Conservation (phyloP, 148 eudicot species). For the Camellia sinensis region DNA sequence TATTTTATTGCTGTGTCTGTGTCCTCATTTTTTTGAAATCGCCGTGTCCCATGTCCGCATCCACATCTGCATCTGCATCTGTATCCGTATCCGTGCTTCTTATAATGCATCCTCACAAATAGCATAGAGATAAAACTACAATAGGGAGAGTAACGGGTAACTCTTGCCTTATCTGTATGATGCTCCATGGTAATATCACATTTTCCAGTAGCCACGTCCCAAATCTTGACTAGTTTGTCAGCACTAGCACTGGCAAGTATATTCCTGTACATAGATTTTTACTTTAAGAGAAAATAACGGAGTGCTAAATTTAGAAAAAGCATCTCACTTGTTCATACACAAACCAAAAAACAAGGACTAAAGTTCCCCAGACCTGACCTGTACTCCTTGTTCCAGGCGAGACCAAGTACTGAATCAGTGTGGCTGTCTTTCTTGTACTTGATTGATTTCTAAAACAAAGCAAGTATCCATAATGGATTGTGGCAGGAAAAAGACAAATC, state of each 20-base stretch:
- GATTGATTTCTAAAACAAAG: slow-evolving; percentile 53
- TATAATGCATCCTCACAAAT: too few species aligned
- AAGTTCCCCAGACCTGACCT: slow-evolving; percentile 62
- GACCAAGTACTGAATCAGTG: slow-evolving; percentile 86
- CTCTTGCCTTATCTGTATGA: slow-evolving; percentile 83
- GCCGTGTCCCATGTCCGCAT: too few species aligned
- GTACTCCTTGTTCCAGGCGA: slow-evolving; percentile 94
- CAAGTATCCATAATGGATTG: not conserved
- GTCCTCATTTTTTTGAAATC: too few species aligned
- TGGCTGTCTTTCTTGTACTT: slow-evolving; percentile 84
- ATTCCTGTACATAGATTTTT: slow-evolving; percentile 45
- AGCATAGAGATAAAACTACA: slow-evolving; percentile 4
- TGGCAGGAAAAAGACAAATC: not conserved
- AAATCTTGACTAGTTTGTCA: slow-evolving; percentile 85
- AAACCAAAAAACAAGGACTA: not conserved
- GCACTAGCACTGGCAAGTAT: slow-evolving; percentile 96
- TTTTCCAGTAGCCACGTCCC: slow-evolving; percentile 81
- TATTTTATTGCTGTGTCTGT: too few species aligned
- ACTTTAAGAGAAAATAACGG: slow-evolving; percentile 1
- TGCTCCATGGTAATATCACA: slow-evolving; percentile 86
- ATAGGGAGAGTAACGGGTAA: slow-evolving; percentile 6
- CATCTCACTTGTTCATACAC: not conserved
- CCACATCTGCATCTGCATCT: too few species aligned
- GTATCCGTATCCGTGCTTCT: too few species aligned
- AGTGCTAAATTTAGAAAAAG: not conserved